Conservation (phyloP, 805 yeast genomes). For the Barnettozyma wickerhamii region DNA sequence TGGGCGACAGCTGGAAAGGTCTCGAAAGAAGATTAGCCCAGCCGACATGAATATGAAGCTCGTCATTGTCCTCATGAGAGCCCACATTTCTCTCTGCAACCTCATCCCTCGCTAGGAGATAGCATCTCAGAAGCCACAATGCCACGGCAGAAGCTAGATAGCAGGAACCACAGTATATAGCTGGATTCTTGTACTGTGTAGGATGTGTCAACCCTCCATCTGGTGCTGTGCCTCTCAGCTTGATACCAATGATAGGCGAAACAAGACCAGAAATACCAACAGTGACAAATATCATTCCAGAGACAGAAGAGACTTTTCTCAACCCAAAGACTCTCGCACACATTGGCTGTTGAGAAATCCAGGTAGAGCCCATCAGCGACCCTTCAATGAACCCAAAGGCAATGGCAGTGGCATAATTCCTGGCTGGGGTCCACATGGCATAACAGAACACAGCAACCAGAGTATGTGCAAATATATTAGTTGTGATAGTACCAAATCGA, state of each 20-base stretch:
- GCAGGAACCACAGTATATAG: conserved; percentile 56
- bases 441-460: conserved; percentile 35
- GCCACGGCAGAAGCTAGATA: conserved; percentile 42
- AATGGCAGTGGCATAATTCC: conserved; percentile 51
- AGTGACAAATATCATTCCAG: conserved; percentile 50
- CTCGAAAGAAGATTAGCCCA: too few species aligned
- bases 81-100: conserved; percentile 22
- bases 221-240: conserved; percentile 33
- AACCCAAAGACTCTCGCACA: conserved; percentile 51
- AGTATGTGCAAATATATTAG: conserved; percentile 33
- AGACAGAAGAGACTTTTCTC: conserved; percentile 41
- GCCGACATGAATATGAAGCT: conserved; percentile 18
- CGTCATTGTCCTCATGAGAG: conserved; percentile 26
- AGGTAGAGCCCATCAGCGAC: conserved; percentile 55
- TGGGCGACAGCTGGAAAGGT: too few species aligned
- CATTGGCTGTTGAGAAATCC: conserved; percentile 51
- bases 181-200: conserved; percentile 46
- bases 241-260: conserved; percentile 58
- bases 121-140: conserved; percentile 47
- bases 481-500: conserved; percentile 44
- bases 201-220: conserved; percentile 31
- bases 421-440: conserved; percentile 56
- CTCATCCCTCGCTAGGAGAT: conserved; percentile 46
- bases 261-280: conserved; percentile 46
- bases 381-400: conserved; percentile 51